Conservation (phyloP, 805 yeast genomes). For the Saccharomycopsis synnaedendra region DNA sequence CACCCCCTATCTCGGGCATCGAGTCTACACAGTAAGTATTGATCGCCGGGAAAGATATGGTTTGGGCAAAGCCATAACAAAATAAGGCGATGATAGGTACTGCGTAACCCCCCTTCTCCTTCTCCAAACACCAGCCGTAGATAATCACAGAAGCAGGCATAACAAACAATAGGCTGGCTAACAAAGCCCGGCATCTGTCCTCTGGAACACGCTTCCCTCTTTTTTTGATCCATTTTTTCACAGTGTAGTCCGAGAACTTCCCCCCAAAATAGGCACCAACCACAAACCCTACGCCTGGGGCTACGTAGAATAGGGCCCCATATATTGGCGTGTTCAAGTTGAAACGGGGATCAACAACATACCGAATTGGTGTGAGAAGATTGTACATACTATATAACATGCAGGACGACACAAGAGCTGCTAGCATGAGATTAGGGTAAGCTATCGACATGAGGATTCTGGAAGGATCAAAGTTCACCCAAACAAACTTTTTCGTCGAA, state of each 20-base stretch:
- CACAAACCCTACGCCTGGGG: constrained; percentile 47
- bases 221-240: constrained; percentile 28
- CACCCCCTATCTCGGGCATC: constrained; percentile 42
- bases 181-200: constrained; percentile 34
- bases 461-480: constrained; percentile 35
- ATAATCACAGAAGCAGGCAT: constrained; percentile 35
- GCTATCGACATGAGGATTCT: constrained; percentile 31
- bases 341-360: constrained; percentile 46
- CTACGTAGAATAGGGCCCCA: constrained; percentile 41
- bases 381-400: constrained; percentile 39
- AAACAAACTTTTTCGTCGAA: constrained; percentile 29
- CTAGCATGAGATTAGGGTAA: constrained; percentile 32
- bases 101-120: constrained; percentile 42
- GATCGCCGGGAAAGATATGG: constrained; percentile 37
- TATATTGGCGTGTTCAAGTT: constrained; percentile 34
- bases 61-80: constrained; percentile 38
- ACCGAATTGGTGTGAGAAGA: constrained; percentile 42
- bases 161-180: constrained; percentile 30
- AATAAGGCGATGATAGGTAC: constrained; percentile 41
- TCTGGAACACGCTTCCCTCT: constrained; percentile 39
- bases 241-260: constrained; percentile 36
- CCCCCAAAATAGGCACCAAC: constrained; percentile 43
- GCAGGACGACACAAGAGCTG: constrained; percentile 30
- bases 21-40: constrained; percentile 51
- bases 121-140: constrained; percentile 43